Evolutionary conservation across 148 eudicot genomes (phyloP), one percentile per base, ranked within the genome.

Genomic region (Chenopodium suecicum): DNA sequence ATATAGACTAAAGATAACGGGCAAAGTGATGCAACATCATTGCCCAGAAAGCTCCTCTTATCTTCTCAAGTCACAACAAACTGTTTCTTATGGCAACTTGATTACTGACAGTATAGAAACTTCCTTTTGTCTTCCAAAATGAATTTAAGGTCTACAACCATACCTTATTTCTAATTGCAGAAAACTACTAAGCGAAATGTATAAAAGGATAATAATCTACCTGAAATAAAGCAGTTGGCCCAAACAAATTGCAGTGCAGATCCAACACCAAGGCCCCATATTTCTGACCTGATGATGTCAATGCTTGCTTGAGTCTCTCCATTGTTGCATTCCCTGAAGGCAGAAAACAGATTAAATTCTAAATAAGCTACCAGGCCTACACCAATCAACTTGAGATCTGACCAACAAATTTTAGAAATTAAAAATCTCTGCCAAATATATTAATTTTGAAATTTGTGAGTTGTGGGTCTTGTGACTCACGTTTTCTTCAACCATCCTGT

Each of bases 221-320:
- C 93, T 94, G 97, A 76, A 91, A 90, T 47, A 97, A 88, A 67
- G 98, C 88, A 79, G 95, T 86, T 37, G 97, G 94, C 79, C 99
- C 98, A 84, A 97, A 93, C 78, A 86, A 84, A 88, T 97, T 97
- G 85, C 81, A 77, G 79, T 97, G 99, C 88, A 97, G 84, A 89
- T 97, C 95, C 79, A 97, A 86, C 79, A 88, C 87, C 84, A 97
- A 79, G 81, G 95, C 90, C 74, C 99, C 99, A 84, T 90, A 90
- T 69, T 78, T 91, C 88, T 94, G 98, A 81, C 90, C 88, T 4
- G 94, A 90, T 75, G 88, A 87, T 23, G 84, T 83, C 77, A 97
- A 84, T 74, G 94, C 91, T 80, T 89, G 90, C 79, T 85, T 89
- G 75, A 97, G 88, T 81, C 87, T 90, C 87, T 97, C 98, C 84